phyloP scores from a whole-genome alignment of 2,329 filamentous ascomycete genomes.

The Elsinoe arachidis region DNA sequence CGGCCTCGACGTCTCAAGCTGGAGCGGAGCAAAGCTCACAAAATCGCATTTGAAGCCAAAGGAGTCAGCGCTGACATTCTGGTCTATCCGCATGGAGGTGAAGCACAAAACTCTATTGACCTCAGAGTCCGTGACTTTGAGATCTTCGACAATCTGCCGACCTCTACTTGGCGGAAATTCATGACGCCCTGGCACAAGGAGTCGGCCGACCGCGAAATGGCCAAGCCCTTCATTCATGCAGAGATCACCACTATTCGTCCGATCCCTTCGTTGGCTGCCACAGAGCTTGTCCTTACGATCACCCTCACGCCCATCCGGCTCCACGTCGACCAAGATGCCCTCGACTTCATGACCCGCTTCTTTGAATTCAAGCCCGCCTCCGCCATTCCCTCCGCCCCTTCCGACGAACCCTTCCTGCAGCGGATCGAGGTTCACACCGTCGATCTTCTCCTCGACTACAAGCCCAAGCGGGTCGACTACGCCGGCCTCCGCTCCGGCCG shows the following conservation, averaged over 20 bases:
- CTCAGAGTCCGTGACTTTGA: constrained; percentile 75
- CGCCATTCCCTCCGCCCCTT: constrained; percentile 30
- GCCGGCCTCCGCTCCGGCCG: constrained; percentile 83
- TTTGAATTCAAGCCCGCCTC: constrained; percentile 92
- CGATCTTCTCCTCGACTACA: constrained; percentile 84
- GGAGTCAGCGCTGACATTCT: constrained; percentile 77
- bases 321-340: constrained; percentile 92
- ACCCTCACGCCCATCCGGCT: constrained; percentile 72
- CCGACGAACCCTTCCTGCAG: constrained; percentile 63
- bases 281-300: constrained; percentile 76
- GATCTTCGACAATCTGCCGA: constrained; percentile 87
- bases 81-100: constrained; percentile 66
- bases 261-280: constrained; percentile 71
- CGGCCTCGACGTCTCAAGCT: constrained; percentile 51
- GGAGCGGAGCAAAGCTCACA: constrained; percentile 79
- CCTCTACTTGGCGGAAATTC: constrained; percentile 98
- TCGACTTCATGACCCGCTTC: constrained; percentile 95
- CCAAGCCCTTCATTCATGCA: constrained; percentile 80
- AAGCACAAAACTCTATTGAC: constrained; percentile 82
- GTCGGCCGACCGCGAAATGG: constrained; percentile 69
- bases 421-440: constrained; percentile 79
- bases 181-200: constrained; percentile 84
- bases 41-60: constrained; percentile 88
- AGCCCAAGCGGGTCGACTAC: constrained; percentile 96
- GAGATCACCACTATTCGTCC: constrained; percentile 84